These are phyloP conservation scores for Xylaria longipes DNA, from an alignment of 495 filamentous ascomycete genomes.

Conservation along the genomic window DNA sequence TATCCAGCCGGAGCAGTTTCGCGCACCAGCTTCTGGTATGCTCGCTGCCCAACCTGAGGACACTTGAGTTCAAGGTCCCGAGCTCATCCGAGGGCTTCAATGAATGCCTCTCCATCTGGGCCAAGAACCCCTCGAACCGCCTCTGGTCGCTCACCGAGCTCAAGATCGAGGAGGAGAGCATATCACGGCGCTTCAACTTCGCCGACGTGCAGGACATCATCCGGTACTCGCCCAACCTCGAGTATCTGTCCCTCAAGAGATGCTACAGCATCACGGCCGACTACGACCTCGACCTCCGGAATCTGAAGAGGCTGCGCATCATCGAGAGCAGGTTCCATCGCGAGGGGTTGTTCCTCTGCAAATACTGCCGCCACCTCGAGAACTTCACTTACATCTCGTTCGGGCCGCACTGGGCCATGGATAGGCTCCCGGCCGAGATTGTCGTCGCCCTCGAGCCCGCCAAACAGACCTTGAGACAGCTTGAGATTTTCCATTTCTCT, in stretches of 20 bases:
- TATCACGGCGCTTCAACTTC: conserved; percentile 28
- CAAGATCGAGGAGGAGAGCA: conserved; percentile 26
- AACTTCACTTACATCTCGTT: conserved; percentile 29
- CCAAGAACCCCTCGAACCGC: conserved; percentile 25
- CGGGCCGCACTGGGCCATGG: conserved; percentile 28
- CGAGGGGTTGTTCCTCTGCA: conserved; percentile 29
- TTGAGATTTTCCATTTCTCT: conserved; percentile 26
- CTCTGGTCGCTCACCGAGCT: conserved; percentile 27
- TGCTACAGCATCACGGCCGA: conserved; percentile 30
- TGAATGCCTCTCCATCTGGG: conserved; percentile 28
- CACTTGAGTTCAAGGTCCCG: conserved; percentile 26
- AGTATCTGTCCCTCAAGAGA: conserved; percentile 24
- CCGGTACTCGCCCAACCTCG: conserved; percentile 27
- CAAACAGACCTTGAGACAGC: conserved; percentile 20
- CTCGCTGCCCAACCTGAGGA: conserved; percentile 24
- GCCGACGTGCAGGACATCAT: conserved; percentile 29
- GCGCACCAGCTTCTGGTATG: conserved; percentile 27
- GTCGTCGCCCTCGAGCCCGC: conserved; percentile 26
- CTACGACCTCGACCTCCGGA: conserved; percentile 27
- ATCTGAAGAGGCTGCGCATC: conserved; percentile 23
- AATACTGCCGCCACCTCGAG: conserved; percentile 29
- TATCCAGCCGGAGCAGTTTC: conserved; percentile 27
- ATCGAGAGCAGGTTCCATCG: conserved; percentile 29
- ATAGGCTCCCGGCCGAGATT: conserved; percentile 27
- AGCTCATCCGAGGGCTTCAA: conserved; percentile 28